phyloP scores from a whole-genome alignment of 352 stramenopile genomes.

The Sclerospora graminicola region DNA sequence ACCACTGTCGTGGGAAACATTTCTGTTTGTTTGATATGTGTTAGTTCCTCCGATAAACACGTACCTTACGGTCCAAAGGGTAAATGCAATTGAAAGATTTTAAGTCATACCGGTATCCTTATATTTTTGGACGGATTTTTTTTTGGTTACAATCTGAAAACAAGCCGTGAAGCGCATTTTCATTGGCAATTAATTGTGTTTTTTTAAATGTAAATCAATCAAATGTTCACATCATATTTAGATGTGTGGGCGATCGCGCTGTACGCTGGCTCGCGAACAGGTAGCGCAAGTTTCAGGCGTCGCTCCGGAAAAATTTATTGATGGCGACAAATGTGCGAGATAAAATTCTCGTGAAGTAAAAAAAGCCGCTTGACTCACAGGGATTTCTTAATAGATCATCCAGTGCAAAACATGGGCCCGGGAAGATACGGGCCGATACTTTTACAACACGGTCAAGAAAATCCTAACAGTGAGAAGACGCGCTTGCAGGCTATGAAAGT shows the following conservation, averaged over 20 bases:
- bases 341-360: not conserved
- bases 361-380: not conserved
- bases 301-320: slow-evolving; percentile 31
- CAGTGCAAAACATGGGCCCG: slow-evolving; percentile 72
- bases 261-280: slow-evolving; percentile 44
- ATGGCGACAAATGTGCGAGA: slow-evolving; percentile 63
- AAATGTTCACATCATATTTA: too few relatives aligned
- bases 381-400: slow-evolving; percentile 32
- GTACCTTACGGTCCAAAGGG: too few relatives aligned
- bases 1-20: too few relatives aligned
- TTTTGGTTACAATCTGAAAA: too few relatives aligned
- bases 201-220: too few relatives aligned
- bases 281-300: slow-evolving; percentile 41
- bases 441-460: slow-evolving; percentile 11
- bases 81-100: too few relatives aligned
- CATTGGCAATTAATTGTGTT: too few relatives aligned
- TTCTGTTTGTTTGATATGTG: too few relatives aligned
- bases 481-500: slow-evolving; percentile 62
- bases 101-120: too few relatives aligned
- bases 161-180: too few relatives aligned
- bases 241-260: slow-evolving; percentile 70
- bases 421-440: slow-evolving; percentile 56
- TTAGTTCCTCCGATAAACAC: too few relatives aligned
- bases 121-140: too few relatives aligned
- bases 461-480: slow-evolving; percentile 7